Evolutionary conservation across 495 filamentous ascomycete species (phyloP).

Genomic region (Hypoxylon intermedium): DNA sequence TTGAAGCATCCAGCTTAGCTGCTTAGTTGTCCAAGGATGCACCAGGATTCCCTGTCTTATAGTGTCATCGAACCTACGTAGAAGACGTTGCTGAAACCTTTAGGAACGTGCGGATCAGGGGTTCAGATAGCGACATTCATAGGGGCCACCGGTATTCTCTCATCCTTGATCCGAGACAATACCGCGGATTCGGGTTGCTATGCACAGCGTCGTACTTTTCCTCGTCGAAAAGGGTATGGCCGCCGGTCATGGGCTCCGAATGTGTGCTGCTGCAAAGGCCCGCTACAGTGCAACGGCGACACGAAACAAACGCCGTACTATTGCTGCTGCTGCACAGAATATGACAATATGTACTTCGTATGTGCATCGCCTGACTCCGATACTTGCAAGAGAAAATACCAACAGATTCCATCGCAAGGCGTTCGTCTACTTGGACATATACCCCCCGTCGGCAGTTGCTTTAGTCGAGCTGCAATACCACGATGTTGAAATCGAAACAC

Average conservation of each 20-base stretch:
- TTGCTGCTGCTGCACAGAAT: too few species aligned
- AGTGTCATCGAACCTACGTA: slow-evolving; percentile 19
- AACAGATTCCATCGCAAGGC: slow-evolving; percentile 3
- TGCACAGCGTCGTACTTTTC: slow-evolving; percentile 7
- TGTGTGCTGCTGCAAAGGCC: slow-evolving; percentile 21
- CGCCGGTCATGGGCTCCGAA: slow-evolving; percentile 21
- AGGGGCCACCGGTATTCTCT: background rate
- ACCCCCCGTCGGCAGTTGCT: slow-evolving; percentile 16
- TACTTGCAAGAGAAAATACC: slow-evolving; percentile 7
- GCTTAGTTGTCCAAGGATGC: slow-evolving; percentile 8
- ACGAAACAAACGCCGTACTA: slow-evolving; percentile 32
- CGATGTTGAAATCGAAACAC: background rate
- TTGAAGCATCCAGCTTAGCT: background rate
- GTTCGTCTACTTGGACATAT: slow-evolving; percentile 9
- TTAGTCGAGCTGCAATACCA: background rate
- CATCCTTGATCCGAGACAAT: background rate
- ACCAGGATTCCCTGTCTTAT: slow-evolving; percentile 18
- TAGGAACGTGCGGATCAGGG: slow-evolving; percentile 29
- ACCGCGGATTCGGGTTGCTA: slow-evolving; percentile 7
- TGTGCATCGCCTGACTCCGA: slow-evolving; percentile 3
- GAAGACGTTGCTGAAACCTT: slow-evolving; percentile 27
- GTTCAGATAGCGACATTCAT: slow-evolving; percentile 14
- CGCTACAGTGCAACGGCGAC: slow-evolving; percentile 28
- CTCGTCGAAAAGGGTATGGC: slow-evolving; percentile 13
- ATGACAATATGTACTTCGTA: too few species aligned